Percentiles rank a stretch among this genome's conserved stretches.
These are phyloP conservation scores for Casuarina cunninghamiana DNA, from an alignment of 306 rosid species.

Conservation along the genomic window DNA sequence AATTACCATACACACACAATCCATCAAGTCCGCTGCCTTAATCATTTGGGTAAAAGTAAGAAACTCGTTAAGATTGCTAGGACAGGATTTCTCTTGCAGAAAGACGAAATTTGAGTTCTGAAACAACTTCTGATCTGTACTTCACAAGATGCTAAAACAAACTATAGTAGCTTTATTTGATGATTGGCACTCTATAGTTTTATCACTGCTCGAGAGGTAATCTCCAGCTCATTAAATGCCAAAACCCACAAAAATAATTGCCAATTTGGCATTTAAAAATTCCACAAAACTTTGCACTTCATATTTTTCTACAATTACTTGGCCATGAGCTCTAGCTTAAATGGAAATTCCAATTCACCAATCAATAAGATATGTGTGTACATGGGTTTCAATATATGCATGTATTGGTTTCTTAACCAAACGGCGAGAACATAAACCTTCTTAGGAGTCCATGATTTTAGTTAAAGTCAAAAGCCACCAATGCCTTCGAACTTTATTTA, in stretches of 20 bases:
- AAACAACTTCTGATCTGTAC: background rate
- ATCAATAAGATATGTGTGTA: too few species aligned
- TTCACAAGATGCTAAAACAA: background rate
- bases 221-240: background rate
- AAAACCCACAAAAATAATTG: background rate
- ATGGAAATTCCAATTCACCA: too few species aligned
- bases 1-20: background rate
- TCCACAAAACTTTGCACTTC: background rate
- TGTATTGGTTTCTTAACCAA: too few species aligned
- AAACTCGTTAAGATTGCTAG: background rate
- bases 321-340: too few species aligned
- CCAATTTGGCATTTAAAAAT: too few species aligned
- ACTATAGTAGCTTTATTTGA: background rate
- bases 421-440: background rate
- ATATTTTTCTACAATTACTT: background rate
- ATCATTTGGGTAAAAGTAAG: too few species aligned
- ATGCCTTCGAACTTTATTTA: background rate
- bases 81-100: background rate
- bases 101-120: background rate
- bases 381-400: too few species aligned
- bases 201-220: background rate
- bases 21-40: background rate
- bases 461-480: background rate
- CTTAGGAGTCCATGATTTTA: background rate
- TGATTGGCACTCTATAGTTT: background rate